Conservation (phyloP, 139 green algal species). For the Deuterostichococcus epilithicus region DNA sequence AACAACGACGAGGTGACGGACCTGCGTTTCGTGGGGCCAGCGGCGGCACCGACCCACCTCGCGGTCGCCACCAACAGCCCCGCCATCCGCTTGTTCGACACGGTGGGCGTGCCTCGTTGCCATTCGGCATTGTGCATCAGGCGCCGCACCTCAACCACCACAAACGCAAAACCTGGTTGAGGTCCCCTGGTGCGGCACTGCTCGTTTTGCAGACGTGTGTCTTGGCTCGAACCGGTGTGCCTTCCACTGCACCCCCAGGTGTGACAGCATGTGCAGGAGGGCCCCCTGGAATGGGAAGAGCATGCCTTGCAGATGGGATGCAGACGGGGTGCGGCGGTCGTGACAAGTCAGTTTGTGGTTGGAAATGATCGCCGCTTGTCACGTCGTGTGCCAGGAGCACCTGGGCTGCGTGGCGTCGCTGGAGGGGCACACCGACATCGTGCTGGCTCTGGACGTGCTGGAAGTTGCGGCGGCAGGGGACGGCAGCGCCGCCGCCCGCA, state of each 20-base stretch:
- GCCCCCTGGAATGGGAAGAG: too few relatives aligned
- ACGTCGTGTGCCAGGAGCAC: slow-evolving; percentile 42
- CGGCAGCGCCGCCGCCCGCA: neutral
- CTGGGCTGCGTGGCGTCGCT: slow-evolving; percentile 17
- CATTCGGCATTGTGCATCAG: neutral
- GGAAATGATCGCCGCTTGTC: slow-evolving; percentile 21
- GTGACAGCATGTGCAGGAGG: too few relatives aligned
- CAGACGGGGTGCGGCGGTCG: too few relatives aligned
- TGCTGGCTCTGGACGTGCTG: slow-evolving; percentile 58
- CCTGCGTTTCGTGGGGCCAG: slow-evolving; percentile 62
- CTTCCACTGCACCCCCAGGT: too few relatives aligned
- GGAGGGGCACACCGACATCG: slow-evolving; percentile 54
- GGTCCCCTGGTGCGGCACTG: too few relatives aligned
- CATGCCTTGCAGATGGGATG: too few relatives aligned
- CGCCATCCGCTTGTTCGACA: slow-evolving; percentile 74
- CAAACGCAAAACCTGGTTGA: too few relatives aligned
- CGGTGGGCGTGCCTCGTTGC: slow-evolving; percentile 24
- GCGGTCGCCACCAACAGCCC: slow-evolving; percentile 77
- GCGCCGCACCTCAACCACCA: too few relatives aligned
- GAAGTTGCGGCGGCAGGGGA: neutral
- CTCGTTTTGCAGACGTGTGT: too few relatives aligned
- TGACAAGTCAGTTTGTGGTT: slow-evolving; percentile 28
- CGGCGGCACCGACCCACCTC: slow-evolving; percentile 45
- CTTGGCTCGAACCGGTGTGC: too few relatives aligned
- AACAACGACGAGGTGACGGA: slow-evolving; percentile 94